These are phyloP conservation scores for Parmales sp. DNA, from an alignment of 108 stramenopile species.

Conservation along the genomic window DNA sequence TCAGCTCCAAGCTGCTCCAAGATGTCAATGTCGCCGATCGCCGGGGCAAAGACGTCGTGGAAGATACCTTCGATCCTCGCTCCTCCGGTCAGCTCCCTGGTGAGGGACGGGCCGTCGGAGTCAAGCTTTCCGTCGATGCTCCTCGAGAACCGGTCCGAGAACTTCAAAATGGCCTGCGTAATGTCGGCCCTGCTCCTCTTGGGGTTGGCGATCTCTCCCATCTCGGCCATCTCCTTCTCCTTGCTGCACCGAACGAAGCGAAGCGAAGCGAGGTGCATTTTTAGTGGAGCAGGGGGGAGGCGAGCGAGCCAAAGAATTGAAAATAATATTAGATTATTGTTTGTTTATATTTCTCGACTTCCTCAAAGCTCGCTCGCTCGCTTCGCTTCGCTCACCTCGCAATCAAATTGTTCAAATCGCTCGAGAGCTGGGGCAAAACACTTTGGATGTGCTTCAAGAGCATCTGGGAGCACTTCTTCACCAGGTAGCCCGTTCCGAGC, in stretches of 20 bases:
- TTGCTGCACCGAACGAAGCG: no score
- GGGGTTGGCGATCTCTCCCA: slow-evolving; percentile 24
- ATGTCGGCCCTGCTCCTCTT: slow-evolving; percentile 4
- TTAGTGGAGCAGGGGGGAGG: no score
- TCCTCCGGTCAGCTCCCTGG: slow-evolving; percentile 24
- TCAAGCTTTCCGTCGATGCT: slow-evolving; percentile 6
- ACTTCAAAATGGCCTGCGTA: slow-evolving; percentile 7
- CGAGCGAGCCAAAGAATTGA: no score
- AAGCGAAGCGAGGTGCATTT: no score
- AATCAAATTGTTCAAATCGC: not conserved
- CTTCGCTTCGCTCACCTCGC: not conserved
- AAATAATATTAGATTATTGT: no score
- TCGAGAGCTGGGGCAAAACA: not conserved
- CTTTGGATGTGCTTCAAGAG: slow-evolving; percentile 5
- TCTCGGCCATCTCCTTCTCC: slow-evolving; percentile 33
- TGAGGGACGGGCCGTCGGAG: slow-evolving; percentile 17
- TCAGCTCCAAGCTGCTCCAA: slow-evolving; percentile 40
- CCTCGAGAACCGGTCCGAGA: not conserved
- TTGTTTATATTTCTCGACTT: no score
- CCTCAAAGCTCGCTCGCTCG: slow-evolving; percentile 13
- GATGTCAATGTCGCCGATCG: slow-evolving; percentile 31
- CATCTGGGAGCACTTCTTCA: slow-evolving; percentile 11
- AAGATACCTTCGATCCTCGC: slow-evolving; percentile 8
- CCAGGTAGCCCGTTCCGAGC: slow-evolving; percentile 3
- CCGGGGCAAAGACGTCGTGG: slow-evolving; percentile 20